Conservation (phyloP, 2,329 filamentous ascomycete genomes). For the Knufia petricola region DNA sequence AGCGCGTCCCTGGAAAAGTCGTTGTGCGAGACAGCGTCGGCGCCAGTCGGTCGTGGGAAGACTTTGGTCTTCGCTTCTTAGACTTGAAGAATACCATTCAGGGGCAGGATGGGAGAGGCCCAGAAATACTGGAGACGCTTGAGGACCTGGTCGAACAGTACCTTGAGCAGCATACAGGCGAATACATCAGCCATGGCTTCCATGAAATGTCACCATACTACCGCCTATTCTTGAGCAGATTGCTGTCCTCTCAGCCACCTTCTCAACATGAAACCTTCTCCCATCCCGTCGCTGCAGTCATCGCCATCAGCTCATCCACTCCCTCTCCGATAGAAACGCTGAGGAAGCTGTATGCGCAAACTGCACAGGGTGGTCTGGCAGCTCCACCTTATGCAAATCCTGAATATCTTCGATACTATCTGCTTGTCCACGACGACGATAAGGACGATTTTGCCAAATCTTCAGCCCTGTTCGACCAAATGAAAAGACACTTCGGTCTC, state of each 20-base stretch:
- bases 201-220: slow-evolving; percentile 64
- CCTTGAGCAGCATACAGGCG: slow-evolving; percentile 15
- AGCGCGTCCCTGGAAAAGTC: slow-evolving; percentile 76
- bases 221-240: slow-evolving; percentile 68
- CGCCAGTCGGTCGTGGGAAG: slow-evolving; percentile 70
- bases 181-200: slow-evolving; percentile 11
- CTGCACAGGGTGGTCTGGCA: slow-evolving; percentile 63
- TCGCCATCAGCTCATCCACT: slow-evolving; percentile 88
- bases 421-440: slow-evolving; percentile 93
- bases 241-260: slow-evolving; percentile 70
- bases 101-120: slow-evolving; percentile 7
- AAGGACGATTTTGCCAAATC: slow-evolving; percentile 85
- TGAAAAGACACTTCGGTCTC: slow-evolving; percentile 96
- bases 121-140: slow-evolving; percentile 15
- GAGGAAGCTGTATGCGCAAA: slow-evolving; percentile 71
- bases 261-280: slow-evolving; percentile 85
- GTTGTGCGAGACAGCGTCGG: slow-evolving; percentile 85
- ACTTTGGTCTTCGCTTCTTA: slow-evolving; percentile 81
- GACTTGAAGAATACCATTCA: slow-evolving; percentile 45
- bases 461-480: slow-evolving; percentile 86
- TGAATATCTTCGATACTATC: slow-evolving; percentile 91
- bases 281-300: slow-evolving; percentile 87
- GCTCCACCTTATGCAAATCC: slow-evolving; percentile 80
- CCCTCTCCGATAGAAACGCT: slow-evolving; percentile 76
- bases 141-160: slow-evolving; percentile 22